phyloP scores from a whole-genome alignment of 176 grass and related monocot genomes.

The bread wheat (Triticum aestivum) region DNA sequence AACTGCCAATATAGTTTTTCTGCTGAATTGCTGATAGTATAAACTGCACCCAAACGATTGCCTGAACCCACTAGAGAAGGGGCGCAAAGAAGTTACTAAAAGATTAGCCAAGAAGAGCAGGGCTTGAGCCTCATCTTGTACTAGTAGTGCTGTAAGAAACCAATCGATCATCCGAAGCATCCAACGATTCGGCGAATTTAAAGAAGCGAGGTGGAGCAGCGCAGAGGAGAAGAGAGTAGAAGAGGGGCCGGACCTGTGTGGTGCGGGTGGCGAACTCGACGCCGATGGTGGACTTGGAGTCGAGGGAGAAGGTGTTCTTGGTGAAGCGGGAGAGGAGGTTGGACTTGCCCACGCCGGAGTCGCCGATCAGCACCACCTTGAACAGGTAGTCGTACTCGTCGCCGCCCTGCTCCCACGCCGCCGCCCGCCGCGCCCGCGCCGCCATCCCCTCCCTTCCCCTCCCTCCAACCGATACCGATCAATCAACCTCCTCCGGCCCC shows the following conservation, averaged over 20 bases:
- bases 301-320: slow-evolving; percentile 77
- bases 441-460: neutral
- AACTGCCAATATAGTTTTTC: too few species aligned
- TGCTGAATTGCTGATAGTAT: neutral
- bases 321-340: slow-evolving; percentile 90
- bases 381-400: slow-evolving; percentile 95
- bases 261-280: slow-evolving; percentile 87
- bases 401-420: slow-evolving; percentile 56
- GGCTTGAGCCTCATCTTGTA: neutral
- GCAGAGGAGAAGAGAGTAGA: too few species aligned
- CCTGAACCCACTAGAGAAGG: neutral
- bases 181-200: neutral
- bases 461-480: neutral
- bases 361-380: slow-evolving; percentile 84
- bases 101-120: neutral
- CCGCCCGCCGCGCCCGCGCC: slow-evolving; percentile 41
- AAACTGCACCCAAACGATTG: neutral
- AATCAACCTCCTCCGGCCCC: neutral
- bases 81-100: too few species aligned
- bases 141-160: neutral
- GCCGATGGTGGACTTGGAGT: slow-evolving; percentile 94
- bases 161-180: neutral
- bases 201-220: too few species aligned
- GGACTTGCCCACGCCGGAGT: slow-evolving; percentile 89
- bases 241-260: slow-evolving; percentile 38